Base-by-base conservation (phyloP, 352 stramenopile species). In the Pythium brachiatum region DNA sequence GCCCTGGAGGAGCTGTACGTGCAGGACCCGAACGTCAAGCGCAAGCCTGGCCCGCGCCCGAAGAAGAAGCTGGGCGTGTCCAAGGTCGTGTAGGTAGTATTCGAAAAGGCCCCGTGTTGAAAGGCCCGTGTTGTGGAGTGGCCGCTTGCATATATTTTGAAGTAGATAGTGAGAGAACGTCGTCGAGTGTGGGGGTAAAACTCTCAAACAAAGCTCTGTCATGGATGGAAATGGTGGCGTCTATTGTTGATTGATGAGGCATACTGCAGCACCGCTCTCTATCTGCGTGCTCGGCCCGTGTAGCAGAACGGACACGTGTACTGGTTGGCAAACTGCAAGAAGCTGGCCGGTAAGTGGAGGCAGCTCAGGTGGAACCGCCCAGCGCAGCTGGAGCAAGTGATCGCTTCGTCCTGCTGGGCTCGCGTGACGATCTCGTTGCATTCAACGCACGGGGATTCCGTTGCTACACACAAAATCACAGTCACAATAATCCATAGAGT, bases 261-360 rank as follows among this genome's bases (percentile, higher is more conserved):
- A n/a, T n/a, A n/a, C n/a, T n/a, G 9, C 29, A 9, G n/a, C 13
- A 46, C 16, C 7, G 6, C 73, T 38, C 0, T 62, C 29, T 62
- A 68, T 60, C 67, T 48, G 3, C 41, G 66, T 21, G 39, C 59
- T 51, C 75, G 57, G n/a, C 77, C 77, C 13, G 88, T 66, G 60
- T 86, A 90, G 66, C 81, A 90, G 32, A 60, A 68, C 9, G 81
- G 79, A 62, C 81, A 90, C 7, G 76, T 84, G 61, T 87, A 90
- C 55, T 80, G 69, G 1, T 67, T 60, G 1, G 78, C 70, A 43
- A 84, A 89, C 46, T 90, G 79, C 1, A 69, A 60, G 56, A 90
- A 89, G 16, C 78, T 87, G 1, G 73, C 62, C 0, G 81, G 79
- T 3, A 90, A 66, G 29, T 83, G 70, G 16, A 88, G 62, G 43